These are phyloP conservation scores for Nicotiana sylvestris DNA, from an alignment of 257 asterid species.

Conservation along the genomic window DNA sequence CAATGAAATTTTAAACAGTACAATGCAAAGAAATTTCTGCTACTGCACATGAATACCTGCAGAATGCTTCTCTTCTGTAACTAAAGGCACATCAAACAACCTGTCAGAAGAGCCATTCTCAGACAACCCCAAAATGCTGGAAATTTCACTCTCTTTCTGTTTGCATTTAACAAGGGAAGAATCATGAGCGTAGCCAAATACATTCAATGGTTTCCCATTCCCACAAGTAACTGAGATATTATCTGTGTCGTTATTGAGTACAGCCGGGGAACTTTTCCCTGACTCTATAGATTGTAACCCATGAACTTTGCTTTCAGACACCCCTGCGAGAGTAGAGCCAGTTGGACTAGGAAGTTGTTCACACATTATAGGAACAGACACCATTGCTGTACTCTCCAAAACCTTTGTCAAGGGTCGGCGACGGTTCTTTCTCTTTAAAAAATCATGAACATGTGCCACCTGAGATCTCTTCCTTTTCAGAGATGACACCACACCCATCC, in stretches of 20 bases:
- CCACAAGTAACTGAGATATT: slow-evolving; percentile 37
- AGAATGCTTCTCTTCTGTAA: slow-evolving; percentile 38
- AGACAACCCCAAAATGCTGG: slow-evolving; percentile 33
- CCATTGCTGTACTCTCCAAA: slow-evolving; percentile 51
- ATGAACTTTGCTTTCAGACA: slow-evolving; percentile 43
- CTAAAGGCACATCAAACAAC: slow-evolving; percentile 55
- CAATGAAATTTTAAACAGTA: not conserved
- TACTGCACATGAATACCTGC: slow-evolving; percentile 41
- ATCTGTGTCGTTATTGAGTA: slow-evolving; percentile 30
- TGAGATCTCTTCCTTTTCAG: slow-evolving; percentile 55
- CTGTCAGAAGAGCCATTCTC: slow-evolving; percentile 35
- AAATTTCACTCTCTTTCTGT: slow-evolving; percentile 49
- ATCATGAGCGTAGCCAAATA: slow-evolving; percentile 30
- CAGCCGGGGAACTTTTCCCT: slow-evolving; percentile 20
- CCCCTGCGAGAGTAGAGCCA: slow-evolving; percentile 34
- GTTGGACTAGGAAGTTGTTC: slow-evolving; percentile 46
- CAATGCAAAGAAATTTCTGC: not conserved
- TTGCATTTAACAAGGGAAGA: slow-evolving; percentile 33
- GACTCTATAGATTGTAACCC: slow-evolving; percentile 35
- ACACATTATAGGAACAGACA: slow-evolving; percentile 46
- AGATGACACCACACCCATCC: slow-evolving; percentile 42
- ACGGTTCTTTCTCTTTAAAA: slow-evolving; percentile 54
- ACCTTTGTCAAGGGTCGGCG: slow-evolving; percentile 60
- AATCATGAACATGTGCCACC: slow-evolving; percentile 52
- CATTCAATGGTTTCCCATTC: slow-evolving; percentile 29